Percentiles rank a stretch among this genome's conserved stretches.
phyloP scores from a whole-genome alignment of 225 moss, liverwort and hornwort genomes.

The Bryum argenteum region DNA sequence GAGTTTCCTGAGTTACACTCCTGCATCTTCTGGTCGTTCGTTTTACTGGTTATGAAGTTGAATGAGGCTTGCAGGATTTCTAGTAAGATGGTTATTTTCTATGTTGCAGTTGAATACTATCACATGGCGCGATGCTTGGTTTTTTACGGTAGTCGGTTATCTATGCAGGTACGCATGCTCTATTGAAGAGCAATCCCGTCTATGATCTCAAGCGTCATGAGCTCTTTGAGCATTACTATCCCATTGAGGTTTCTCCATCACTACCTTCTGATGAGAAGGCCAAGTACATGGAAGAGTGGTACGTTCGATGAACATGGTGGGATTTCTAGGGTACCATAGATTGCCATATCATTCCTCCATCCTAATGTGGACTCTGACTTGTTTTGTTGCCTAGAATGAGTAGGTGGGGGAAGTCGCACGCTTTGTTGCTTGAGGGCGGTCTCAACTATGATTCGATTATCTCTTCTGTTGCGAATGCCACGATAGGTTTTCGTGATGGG shows the following conservation, averaged over 20 bases:
- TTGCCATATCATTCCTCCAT: not conserved
- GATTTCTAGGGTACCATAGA: not conserved
- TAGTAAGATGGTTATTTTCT: not conserved
- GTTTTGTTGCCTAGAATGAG: constrained; percentile 52
- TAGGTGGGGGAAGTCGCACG: constrained; percentile 88
- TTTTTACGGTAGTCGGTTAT: not conserved
- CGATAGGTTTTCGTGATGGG: constrained; percentile 70
- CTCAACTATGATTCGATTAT: constrained; percentile 65
- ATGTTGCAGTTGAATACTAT: not conserved
- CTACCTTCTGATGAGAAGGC: constrained; percentile 65
- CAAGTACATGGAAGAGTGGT: constrained; percentile 84
- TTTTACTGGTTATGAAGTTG: too few relatives aligned
- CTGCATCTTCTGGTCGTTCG: not conserved
- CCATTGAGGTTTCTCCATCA: constrained; percentile 64
- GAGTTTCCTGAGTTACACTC: not conserved
- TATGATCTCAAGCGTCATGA: constrained; percentile 74
- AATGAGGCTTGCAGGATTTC: not conserved
- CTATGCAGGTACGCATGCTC: constrained; percentile 64
- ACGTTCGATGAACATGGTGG: constrained; percentile 25
- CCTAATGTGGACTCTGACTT: constrained; percentile 38
- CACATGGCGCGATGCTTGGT: not conserved
- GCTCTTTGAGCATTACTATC: constrained; percentile 74
- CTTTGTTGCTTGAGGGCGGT: constrained; percentile 77
- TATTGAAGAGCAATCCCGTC: constrained; percentile 63
- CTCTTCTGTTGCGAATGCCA: constrained; percentile 62